Conservation (phyloP, 2,329 filamentous ascomycete genomes). For the Lachnellula suecica region DNA sequence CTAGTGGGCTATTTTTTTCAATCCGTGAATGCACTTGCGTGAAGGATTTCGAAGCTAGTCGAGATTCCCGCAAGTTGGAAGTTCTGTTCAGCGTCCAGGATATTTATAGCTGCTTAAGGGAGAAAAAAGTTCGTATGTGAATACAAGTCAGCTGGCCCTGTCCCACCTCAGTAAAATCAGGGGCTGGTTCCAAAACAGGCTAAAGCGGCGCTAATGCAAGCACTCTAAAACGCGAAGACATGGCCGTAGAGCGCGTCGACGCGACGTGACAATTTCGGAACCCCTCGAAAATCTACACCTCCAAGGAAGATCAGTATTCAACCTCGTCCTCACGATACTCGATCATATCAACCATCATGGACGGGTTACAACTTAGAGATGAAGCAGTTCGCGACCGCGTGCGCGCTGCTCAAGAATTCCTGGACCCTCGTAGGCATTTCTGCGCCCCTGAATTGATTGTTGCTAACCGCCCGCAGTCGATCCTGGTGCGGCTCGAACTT, state of each 20-base stretch:
- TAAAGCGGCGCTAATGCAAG: background rate
- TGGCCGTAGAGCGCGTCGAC: background rate
- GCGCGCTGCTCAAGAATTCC: constrained; percentile 85
- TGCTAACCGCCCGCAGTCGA: constrained; percentile 31
- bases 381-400: constrained; percentile 82
- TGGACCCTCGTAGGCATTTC: constrained; percentile 76
- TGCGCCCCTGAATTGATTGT: constrained; percentile 2
- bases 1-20: too few species aligned
- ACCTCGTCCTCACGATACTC: background rate
- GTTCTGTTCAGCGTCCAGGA: too few species aligned
- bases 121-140: too few species aligned
- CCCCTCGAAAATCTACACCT: background rate
- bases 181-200: background rate
- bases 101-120: too few species aligned
- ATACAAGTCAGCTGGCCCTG: too few species aligned
- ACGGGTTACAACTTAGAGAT: constrained; percentile 74
- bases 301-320: background rate
- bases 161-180: background rate
- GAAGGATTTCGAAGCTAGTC: too few species aligned
- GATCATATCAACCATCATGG: constrained; percentile 45
- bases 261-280: background rate
- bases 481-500: constrained; percentile 52
- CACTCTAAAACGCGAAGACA: background rate
- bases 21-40: too few species aligned
- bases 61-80: too few species aligned